Evolutionary conservation across 139 green algal genomes (phyloP).

Genomic region (Spirogloea muscicola): DNA sequence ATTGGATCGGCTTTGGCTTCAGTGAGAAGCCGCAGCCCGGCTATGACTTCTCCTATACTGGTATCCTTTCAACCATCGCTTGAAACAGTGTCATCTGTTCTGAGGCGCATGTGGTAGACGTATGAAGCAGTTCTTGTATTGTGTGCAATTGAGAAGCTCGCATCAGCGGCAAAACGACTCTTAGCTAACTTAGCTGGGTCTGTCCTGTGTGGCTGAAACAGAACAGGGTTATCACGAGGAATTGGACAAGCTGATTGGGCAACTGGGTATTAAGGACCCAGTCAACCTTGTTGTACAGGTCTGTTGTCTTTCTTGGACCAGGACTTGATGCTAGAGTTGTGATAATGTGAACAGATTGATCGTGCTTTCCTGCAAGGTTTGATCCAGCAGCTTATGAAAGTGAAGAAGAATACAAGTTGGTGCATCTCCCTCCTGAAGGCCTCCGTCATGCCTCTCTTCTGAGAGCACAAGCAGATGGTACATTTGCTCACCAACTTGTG

Average conservation of each 20-base stretch:
- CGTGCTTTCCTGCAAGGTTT: too few relatives aligned
- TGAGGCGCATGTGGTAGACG: not conserved
- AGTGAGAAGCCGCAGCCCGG: not conserved
- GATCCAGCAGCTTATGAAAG: not conserved
- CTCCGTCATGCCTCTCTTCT: not conserved
- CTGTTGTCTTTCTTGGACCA: not conserved
- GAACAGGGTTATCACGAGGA: conserved; percentile 13
- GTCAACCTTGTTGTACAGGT: conserved; percentile 34
- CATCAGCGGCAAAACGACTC: not conserved
- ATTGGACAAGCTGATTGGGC: conserved; percentile 5
- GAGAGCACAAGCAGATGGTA: too few relatives aligned
- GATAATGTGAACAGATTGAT: too few relatives aligned
- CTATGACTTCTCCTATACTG: conserved; percentile 39
- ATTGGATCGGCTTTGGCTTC: conserved; percentile 24
- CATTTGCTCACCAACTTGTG: not conserved
- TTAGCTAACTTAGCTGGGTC: not conserved
- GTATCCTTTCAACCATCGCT: not conserved
- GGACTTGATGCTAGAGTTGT: not conserved
- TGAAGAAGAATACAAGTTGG: not conserved
- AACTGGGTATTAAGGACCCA: not conserved
- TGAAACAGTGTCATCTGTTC: not conserved
- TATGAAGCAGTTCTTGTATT: not conserved
- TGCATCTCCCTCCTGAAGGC: not conserved
- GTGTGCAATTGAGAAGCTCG: not conserved
- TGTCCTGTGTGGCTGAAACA: not conserved